Percentiles rank a stretch among this genome's conserved stretches.
These are phyloP conservation scores for Moesziomyces globuligerus DNA, from an alignment of 1,284 basidiomycete species.

Conservation along the genomic window DNA sequence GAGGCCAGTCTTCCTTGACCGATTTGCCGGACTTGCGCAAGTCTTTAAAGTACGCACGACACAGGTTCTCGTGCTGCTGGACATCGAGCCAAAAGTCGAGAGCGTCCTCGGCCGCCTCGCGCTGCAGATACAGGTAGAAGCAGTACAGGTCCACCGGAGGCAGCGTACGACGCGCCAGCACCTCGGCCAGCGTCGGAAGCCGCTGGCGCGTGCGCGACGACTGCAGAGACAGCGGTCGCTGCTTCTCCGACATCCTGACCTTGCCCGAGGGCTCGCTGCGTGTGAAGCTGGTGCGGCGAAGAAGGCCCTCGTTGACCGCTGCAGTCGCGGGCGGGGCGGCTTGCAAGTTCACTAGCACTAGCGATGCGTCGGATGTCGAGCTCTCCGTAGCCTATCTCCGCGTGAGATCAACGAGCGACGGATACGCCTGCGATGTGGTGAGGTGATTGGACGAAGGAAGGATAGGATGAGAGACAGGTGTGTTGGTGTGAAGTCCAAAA, in stretches of 20 bases:
- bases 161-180: constrained; percentile 72
- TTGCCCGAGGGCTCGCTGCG: background rate
- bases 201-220: constrained; percentile 62
- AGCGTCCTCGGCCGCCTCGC: constrained; percentile 92
- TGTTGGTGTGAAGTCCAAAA: background rate
- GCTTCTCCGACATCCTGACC: constrained; percentile 43
- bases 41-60: constrained; percentile 98
- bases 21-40: constrained; percentile 89
- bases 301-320: too few species aligned
- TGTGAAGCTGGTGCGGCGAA: too few species aligned
- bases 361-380: too few species aligned
- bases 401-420: too few species aligned
- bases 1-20: constrained; percentile 95
- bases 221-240: constrained; percentile 34
- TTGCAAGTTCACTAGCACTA: too few species aligned
- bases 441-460: background rate
- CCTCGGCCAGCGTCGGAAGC: constrained; percentile 68
- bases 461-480: background rate
- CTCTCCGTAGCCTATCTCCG: too few species aligned
- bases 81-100: constrained; percentile 99
- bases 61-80: constrained; percentile 97
- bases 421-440: too few species aligned
- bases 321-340: too few species aligned
- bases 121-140: constrained; percentile 79
- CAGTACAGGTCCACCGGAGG: constrained; percentile 97